Evolutionary conservation across 2,329 filamentous ascomycete species (phyloP).

Genomic region (Helicocarpus griseus): DNA sequence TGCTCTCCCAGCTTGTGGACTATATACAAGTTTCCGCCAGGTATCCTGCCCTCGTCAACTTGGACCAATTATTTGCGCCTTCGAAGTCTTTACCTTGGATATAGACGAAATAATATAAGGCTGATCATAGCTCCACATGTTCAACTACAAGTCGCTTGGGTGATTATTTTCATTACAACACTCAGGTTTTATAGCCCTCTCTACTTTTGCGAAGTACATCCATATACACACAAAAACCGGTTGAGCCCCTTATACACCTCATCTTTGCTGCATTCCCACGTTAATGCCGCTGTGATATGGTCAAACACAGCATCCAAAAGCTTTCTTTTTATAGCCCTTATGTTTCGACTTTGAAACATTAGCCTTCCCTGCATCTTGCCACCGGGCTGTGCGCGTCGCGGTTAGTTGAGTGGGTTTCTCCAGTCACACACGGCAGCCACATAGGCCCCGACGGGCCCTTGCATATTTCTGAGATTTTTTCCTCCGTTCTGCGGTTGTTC

Average conservation of each 20-base stretch:
- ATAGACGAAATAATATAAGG: too few relatives aligned
- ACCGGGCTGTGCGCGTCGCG: not conserved
- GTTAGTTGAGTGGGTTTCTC: not conserved
- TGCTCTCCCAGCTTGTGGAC: not conserved
- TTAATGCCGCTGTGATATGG: not conserved
- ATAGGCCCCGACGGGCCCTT: slow-evolving; percentile 1
- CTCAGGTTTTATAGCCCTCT: too few relatives aligned
- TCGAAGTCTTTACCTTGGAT: not conserved
- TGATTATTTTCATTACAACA: not conserved
- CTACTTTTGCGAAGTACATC: too few relatives aligned
- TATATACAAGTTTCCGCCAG: not conserved
- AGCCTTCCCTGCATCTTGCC: not conserved
- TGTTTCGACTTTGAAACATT: not conserved
- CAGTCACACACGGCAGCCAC: not conserved
- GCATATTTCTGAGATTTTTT: not conserved
- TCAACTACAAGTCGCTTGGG: not conserved
- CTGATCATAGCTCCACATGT: not conserved
- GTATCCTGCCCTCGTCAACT: not conserved
- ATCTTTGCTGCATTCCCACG: not conserved
- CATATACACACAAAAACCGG: not conserved
- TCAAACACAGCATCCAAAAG: not conserved
- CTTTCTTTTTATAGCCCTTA: not conserved
- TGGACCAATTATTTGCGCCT: not conserved
- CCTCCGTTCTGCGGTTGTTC: not conserved
- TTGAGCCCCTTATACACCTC: not conserved